Base-by-base conservation (phyloP, 805 yeast genomes). In the Candida oleophila region DNA sequence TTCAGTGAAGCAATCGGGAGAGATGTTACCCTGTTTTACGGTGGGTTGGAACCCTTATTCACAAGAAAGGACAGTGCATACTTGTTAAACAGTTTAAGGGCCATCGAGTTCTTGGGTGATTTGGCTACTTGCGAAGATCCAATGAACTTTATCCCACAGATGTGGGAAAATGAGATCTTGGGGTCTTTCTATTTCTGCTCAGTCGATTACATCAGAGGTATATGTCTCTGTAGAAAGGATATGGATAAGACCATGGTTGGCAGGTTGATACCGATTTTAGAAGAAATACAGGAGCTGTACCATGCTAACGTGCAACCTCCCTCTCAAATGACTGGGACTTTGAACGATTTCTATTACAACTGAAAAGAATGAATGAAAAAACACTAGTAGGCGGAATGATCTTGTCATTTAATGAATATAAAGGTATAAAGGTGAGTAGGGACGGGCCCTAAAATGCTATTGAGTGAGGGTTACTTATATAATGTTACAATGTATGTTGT, bases 101-200 rank as follows among this genome's bases (percentile, higher is more conserved):
- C 76, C 1, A 57, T 72, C 43, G 77, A 72, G 50, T 66, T 65
- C 45, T 59, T 71, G 47, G 66, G 63, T n/a, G 66, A 64, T 47
- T 55, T 72, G 39, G 75, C 65, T 8, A 68, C 71, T 3, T 67
- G 72, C 53, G 69, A 62, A n/a, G 61, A 68, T 38, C 67, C 73
- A 7, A 43, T 54, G 49, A 59, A 54, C 20, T 54, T 55, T 15
- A 65, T 71, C 11, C 74, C 76, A 2, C 68, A 64, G 22, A 73
- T 78, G 46, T 87, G 90, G 83, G 73, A 73, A 56, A 63, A 56
- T 45, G 80, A 77, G 38, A 77, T 87, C 34, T 68, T 89, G 44
- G 70, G 71, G 11, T 77, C 77, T 36, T 89, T 84, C 69, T 83
- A 89, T 68, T 90, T 89, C 61, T 83, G 91, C 48, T 90, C 96